Evolutionary conservation across 1,284 basidiomycete genomes (phyloP).

Genomic region (Tylopilus sp.): DNA sequence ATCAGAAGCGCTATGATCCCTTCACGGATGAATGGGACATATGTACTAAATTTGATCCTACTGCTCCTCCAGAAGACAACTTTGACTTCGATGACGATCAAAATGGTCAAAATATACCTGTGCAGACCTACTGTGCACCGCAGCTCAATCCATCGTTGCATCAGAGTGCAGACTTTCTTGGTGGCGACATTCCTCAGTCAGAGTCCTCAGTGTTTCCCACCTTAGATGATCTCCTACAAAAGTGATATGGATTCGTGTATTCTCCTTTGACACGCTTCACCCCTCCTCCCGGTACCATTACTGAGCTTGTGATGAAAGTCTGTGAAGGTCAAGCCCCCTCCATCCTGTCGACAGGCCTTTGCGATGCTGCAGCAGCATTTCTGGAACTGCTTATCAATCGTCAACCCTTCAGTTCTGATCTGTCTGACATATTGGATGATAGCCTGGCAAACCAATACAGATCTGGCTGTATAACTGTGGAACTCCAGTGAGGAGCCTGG

Average conservation of each 20-base stretch:
- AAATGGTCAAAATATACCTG: background rate
- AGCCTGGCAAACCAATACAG: background rate
- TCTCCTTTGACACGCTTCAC: background rate
- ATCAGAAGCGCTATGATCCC: conserved; percentile 2
- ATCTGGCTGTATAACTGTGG: background rate
- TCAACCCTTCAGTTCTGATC: background rate
- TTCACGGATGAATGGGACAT: conserved; percentile 11
- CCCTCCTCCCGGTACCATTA: background rate
- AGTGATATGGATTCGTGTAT: background rate
- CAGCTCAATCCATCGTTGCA: background rate
- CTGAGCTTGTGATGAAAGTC: background rate
- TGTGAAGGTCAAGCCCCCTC: background rate
- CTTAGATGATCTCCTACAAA: background rate
- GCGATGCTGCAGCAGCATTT: background rate
- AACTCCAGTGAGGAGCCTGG: background rate
- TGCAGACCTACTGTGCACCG: background rate
- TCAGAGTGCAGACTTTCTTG: background rate
- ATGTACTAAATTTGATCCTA: conserved; percentile 4
- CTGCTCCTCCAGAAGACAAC: background rate
- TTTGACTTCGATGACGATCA: background rate
- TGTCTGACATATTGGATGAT: background rate
- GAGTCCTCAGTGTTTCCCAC: background rate
- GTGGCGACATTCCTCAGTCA: conserved; percentile 3
- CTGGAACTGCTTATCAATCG: background rate
- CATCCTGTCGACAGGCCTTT: background rate